Evolutionary conservation across 495 filamentous ascomycete species (phyloP).

Genomic region (Rhizodiscina lignyota): DNA sequence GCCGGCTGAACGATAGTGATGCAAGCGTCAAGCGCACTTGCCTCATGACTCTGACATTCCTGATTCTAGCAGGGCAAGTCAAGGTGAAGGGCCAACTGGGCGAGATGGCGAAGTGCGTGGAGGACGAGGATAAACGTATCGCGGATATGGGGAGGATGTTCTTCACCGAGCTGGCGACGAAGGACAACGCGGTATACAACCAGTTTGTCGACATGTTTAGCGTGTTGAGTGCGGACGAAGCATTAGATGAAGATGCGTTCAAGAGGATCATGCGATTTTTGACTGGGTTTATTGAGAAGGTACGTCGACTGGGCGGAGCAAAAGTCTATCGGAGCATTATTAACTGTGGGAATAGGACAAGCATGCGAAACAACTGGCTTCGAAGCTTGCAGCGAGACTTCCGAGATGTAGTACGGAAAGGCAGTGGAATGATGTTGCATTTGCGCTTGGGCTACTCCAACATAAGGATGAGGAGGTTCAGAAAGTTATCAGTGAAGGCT

Average conservation of each 20-base stretch:
- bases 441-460: slow-evolving; percentile 69
- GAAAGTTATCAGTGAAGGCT: slow-evolving; percentile 68
- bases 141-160: slow-evolving; percentile 94
- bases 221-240: slow-evolving; percentile 63
- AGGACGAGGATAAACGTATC: slow-evolving; percentile 85
- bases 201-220: slow-evolving; percentile 99
- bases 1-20: slow-evolving; percentile 75
- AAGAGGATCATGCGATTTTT: slow-evolving; percentile 81
- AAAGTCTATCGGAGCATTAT: slow-evolving; percentile 4
- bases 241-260: slow-evolving; percentile 69
- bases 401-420: slow-evolving; percentile 76
- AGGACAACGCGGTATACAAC: slow-evolving; percentile 98
- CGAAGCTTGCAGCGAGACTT: slow-evolving; percentile 81
- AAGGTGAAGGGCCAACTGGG: slow-evolving; percentile 99
- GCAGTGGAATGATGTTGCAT: slow-evolving; percentile 95
- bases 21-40: slow-evolving; percentile 90
- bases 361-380: slow-evolving; percentile 87
- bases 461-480: slow-evolving; percentile 97
- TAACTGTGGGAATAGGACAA: slow-evolving; percentile 54
- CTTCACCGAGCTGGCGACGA: slow-evolving; percentile 90
- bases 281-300: slow-evolving; percentile 93
- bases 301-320: slow-evolving; percentile 23
- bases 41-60: slow-evolving; percentile 95
- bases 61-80: slow-evolving; percentile 94
- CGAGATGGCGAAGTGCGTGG: slow-evolving; percentile 97